Conservation (phyloP, 2,329 filamentous ascomycete genomes). For the Allantophomopsis lycopodina region DNA sequence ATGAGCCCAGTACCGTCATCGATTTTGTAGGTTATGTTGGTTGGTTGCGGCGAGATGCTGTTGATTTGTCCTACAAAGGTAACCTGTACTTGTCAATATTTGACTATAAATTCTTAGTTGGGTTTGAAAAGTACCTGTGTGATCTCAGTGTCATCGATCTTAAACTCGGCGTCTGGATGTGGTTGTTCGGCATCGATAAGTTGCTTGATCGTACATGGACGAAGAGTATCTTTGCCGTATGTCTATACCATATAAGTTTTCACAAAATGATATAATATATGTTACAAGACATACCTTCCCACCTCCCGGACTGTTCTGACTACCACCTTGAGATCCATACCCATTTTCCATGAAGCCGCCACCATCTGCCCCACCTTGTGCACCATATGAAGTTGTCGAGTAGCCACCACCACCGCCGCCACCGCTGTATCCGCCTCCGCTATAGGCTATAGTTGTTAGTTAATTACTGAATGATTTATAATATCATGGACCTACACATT, state of each 20-base stretch:
- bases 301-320: conserved; percentile 32
- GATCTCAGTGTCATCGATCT: conserved; percentile 64
- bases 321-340: conserved; percentile 40
- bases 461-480: too few relatives aligned
- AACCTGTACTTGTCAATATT: conserved; percentile 32
- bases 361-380: conserved; percentile 41
- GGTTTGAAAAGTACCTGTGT: conserved; percentile 31
- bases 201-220: conserved; percentile 93
- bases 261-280: background rate
- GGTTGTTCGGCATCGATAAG: conserved; percentile 70
- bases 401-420: conserved; percentile 14
- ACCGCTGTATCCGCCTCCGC: conserved; percentile 12
- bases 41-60: conserved; percentile 71
- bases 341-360: conserved; percentile 41
- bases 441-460: too few relatives aligned
- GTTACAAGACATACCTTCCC: conserved; percentile 16
- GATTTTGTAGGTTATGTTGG: conserved; percentile 83
- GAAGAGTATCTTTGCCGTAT: conserved; percentile 72
- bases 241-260: conserved; percentile 2
- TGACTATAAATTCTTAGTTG: too few relatives aligned
- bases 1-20: conserved; percentile 91
- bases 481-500: too few relatives aligned
- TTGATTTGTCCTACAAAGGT: conserved; percentile 88
- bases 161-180: conserved; percentile 64
- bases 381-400: conserved; percentile 24